phyloP scores from a whole-genome alignment of 345 rosid genomes.

The Eucalyptus microcorys region DNA sequence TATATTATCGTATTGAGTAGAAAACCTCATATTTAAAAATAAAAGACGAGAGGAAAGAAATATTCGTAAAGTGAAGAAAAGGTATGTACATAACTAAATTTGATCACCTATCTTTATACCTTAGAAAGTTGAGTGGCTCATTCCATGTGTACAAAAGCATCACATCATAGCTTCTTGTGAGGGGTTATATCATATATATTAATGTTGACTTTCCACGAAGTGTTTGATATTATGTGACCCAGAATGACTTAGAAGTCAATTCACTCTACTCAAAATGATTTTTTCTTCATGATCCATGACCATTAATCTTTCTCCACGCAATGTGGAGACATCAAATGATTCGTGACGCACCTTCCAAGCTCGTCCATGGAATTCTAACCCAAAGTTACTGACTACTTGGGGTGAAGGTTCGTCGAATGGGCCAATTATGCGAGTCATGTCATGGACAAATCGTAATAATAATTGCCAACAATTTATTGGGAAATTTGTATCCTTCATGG shows the following conservation, averaged over 20 bases:
- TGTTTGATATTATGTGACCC: not conserved
- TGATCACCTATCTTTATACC: too few species aligned
- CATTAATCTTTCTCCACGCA: not conserved
- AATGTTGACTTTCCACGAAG: not conserved
- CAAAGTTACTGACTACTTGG: too few species aligned
- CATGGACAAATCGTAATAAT: not conserved
- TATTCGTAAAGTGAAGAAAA: too few species aligned
- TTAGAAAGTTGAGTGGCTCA: not conserved
- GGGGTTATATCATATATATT: too few species aligned
- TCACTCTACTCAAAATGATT: not conserved
- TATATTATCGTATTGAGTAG: too few species aligned
- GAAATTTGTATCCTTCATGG: not conserved
- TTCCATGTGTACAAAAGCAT: not conserved
- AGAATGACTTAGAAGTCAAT: not conserved
- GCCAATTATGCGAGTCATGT: not conserved
- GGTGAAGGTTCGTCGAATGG: not conserved
- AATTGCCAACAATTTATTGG: not conserved
- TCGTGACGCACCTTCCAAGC: not conserved
- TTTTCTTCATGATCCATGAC: not conserved
- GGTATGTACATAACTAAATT: too few species aligned
- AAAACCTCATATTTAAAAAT: too few species aligned
- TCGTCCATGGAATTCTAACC: not conserved
- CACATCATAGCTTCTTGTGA: not conserved
- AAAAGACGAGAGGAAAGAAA: too few species aligned
- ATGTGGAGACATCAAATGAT: not conserved